These are phyloP conservation scores for Zizania latifolia DNA, from an alignment of 176 grass and related monocot species.

Conservation along the genomic window DNA sequence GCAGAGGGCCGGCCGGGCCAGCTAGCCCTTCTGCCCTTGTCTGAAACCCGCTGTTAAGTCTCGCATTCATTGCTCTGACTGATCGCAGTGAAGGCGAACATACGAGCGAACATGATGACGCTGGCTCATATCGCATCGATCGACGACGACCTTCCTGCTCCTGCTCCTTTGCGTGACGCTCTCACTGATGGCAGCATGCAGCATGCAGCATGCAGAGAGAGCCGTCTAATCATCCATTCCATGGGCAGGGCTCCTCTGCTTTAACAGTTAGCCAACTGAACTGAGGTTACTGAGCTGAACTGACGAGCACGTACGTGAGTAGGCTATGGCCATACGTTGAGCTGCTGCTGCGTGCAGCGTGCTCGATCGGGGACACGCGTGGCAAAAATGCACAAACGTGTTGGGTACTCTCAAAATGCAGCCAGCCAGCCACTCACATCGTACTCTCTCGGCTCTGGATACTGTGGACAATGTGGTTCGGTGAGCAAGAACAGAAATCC, in stretches of 20 bases:
- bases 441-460: neutral
- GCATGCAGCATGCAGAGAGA: neutral
- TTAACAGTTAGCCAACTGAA: slow-evolving; percentile 11
- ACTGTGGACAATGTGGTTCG: neutral
- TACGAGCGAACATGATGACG: slow-evolving; percentile 12
- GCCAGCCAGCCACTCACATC: neutral
- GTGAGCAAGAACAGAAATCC: neutral
- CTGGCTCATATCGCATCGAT: neutral
- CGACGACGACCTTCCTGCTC: neutral
- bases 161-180: neutral
- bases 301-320: neutral
- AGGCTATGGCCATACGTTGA: neutral
- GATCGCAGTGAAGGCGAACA: slow-evolving; percentile 22
- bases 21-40: neutral
- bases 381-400: neutral
- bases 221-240: neutral
- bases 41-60: slow-evolving; percentile 5
- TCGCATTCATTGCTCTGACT: slow-evolving; percentile 24
- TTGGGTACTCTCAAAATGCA: too few relatives aligned
- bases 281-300: neutral
- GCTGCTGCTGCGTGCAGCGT: neutral
- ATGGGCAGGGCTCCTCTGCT: neutral
- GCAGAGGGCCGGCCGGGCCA: neutral
- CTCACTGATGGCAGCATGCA: neutral
- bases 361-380: neutral